Evolutionary conservation across 179 eudicot species (phyloP).

Genomic region (Beta corolliflora): DNA sequence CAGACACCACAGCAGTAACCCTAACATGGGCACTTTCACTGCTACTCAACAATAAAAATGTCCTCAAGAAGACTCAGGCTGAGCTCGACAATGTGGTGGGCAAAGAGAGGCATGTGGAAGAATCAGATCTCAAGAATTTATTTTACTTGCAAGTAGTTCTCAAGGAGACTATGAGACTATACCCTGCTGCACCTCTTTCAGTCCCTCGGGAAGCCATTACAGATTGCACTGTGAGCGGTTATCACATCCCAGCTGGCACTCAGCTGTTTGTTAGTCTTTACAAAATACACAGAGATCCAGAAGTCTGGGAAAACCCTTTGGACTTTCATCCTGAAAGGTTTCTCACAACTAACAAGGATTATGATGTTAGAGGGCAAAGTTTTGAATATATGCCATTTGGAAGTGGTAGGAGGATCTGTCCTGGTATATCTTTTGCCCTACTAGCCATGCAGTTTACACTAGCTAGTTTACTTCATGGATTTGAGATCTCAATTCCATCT

Average conservation of each 20-base stretch:
- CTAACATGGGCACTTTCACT: slow-evolving; percentile 24
- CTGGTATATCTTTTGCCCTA: slow-evolving; percentile 17
- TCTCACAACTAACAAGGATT: not conserved
- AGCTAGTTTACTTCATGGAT: slow-evolving; percentile 16
- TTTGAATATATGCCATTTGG: slow-evolving; percentile 24
- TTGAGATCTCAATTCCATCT: not conserved
- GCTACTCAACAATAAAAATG: slow-evolving; percentile 16
- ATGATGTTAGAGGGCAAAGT: slow-evolving; percentile 15
- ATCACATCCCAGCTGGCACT: slow-evolving; percentile 23
- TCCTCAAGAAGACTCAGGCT: slow-evolving; percentile 9
- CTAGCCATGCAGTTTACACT: slow-evolving; percentile 1
- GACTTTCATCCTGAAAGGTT: slow-evolving; percentile 7
- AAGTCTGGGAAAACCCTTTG: slow-evolving; percentile 6
- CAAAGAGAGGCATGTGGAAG: slow-evolving; percentile 21
- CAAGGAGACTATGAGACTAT: slow-evolving; percentile 23
- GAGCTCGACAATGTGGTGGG: slow-evolving; percentile 18
- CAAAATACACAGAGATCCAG: slow-evolving; percentile 21
- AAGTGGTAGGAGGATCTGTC: slow-evolving; percentile 15
- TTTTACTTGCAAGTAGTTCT: slow-evolving; percentile 24
- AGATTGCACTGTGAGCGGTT: slow-evolving; percentile 28
- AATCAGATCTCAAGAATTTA: slow-evolving; percentile 18
- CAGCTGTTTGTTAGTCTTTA: slow-evolving; percentile 16
- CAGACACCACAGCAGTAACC: slow-evolving; percentile 23
- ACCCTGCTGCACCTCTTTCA: slow-evolving; percentile 20
- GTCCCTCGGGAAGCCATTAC: slow-evolving; percentile 14